Conservation (phyloP, 805 yeast genomes). For the Myxozyma geophila region DNA sequence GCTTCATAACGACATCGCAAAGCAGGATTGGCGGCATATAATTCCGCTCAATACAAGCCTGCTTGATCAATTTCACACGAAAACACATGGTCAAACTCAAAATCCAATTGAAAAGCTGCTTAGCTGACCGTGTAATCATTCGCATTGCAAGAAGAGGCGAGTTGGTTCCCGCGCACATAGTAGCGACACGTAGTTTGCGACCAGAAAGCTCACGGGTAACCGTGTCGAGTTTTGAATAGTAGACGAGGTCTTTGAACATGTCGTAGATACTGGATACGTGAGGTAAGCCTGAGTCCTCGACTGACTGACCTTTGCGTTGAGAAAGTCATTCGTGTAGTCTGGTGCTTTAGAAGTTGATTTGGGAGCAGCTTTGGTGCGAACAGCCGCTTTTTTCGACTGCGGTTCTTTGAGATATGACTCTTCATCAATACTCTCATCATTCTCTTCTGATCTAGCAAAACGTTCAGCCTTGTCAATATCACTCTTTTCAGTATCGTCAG, state of each 20-base stretch:
- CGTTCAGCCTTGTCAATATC: conserved; percentile 3
- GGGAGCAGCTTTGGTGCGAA: not conserved
- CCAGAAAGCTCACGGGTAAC: conserved; percentile 13
- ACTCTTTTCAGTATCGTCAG: not conserved
- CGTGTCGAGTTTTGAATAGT: conserved; percentile 3
- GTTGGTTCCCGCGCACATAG: conserved; percentile 27
- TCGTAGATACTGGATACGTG: conserved; percentile 18
- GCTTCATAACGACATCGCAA: conserved; percentile 21
- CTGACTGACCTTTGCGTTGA: conserved; percentile 13
- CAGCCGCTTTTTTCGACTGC: not conserved
- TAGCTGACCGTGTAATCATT: conserved; percentile 16
- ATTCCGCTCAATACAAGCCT: conserved; percentile 27
- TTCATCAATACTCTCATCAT: not conserved
- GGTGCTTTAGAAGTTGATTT: not conserved
- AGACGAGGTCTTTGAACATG: conserved; percentile 25
- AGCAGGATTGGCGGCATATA: conserved; percentile 21
- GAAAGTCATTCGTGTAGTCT: conserved; percentile 11
- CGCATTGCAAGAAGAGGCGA: conserved; percentile 22
- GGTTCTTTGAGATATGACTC: not conserved
- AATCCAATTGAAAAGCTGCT: conserved; percentile 1
- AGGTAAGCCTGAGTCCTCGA: conserved; percentile 21
- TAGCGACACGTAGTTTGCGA: conserved; percentile 27
- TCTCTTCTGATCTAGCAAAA: conserved; percentile 1
- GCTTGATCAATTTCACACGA: conserved; percentile 29
- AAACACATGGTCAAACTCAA: conserved; percentile 22